Base-by-base conservation (phyloP, 352 stramenopile species). In the Phytophthora pinifolia region DNA sequence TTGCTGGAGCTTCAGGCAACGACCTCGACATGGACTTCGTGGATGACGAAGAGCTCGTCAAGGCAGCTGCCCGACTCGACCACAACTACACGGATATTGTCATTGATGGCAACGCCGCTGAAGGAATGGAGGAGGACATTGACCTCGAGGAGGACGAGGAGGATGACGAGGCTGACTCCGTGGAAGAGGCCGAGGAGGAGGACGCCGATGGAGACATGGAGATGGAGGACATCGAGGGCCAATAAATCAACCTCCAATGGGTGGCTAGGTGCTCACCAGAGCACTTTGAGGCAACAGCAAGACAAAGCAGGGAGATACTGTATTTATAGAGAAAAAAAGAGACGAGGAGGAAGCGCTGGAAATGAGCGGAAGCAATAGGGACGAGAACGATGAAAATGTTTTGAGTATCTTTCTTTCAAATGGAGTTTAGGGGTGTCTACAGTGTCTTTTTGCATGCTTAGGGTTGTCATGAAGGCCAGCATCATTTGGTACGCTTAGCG, bases 1-100 rank as follows among this genome's bases (percentile, higher is more conserved):
- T 32, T 17, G 32, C 18, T 4, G 42, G 15, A 15, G 55, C 46
- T 33, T 27, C 22, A 27, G 53, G 63, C 22, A 71, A 59, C 29
- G 72, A 83, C 22, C 44, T 88, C 14, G 72, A 84, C 13, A 78
- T 83, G 71, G 77, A 88, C 59, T 87, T 90, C 62, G 78, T 89
- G 34, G 83, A 92, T 47, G 85, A 95, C 57, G 79, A 92, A 36
- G 83, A 95, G 36, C 69, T 95, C 32, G 78, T 95, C 34, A 95
- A 95, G 62, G 85, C 85, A 7, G 85, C 85, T 8, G 83, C 83
- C 10, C 83, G 88, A 46, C 70, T 95, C 3, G 85, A 95, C 67
- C 81, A 90, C 67, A 88, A 92, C 67, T 92, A 95, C 64, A 89
- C 83, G 54, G 79, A 93, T 58, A 95, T 95, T 76, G 85, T 95